Conservation (phyloP, 345 rosid genomes). For the Aquilaria malaccensis region DNA sequence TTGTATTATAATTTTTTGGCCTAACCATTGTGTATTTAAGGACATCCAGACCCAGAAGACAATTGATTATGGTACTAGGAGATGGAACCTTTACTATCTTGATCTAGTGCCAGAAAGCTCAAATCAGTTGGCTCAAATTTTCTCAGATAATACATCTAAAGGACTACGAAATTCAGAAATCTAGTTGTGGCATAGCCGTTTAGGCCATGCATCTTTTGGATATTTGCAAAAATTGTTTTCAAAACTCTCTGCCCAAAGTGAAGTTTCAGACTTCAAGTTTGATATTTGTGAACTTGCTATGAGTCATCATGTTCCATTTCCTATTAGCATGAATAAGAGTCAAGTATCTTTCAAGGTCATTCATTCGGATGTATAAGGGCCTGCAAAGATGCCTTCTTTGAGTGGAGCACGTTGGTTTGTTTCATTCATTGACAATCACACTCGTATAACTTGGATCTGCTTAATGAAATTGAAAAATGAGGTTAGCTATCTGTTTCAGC, state of each 20-base stretch:
- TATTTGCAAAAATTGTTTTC: not conserved
- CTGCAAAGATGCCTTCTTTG: not conserved
- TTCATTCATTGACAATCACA: conserved; percentile 8
- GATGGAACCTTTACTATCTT: not conserved
- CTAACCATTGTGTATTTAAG: conserved; percentile 9
- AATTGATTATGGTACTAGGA: not conserved
- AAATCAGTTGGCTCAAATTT: not conserved
- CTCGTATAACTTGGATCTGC: not conserved
- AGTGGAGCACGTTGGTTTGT: not conserved
- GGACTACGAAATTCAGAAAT: not conserved
- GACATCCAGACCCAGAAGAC: not conserved
- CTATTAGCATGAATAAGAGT: not conserved
- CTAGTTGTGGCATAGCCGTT: not conserved
- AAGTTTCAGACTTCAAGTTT: not conserved
- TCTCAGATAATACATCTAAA: not conserved
- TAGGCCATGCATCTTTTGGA: not conserved
- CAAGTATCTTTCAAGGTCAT: not conserved
- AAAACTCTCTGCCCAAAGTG: not conserved
- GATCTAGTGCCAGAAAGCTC: not conserved
- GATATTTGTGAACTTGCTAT: not conserved
- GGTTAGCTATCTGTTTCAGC: not conserved
- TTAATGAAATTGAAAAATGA: not conserved
- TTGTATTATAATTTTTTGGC: conserved; percentile 6
- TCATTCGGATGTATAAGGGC: not conserved
- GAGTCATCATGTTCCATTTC: not conserved